phyloP scores from a whole-genome alignment of 2,329 filamentous ascomycete genomes.

The Xylaria sp. region DNA sequence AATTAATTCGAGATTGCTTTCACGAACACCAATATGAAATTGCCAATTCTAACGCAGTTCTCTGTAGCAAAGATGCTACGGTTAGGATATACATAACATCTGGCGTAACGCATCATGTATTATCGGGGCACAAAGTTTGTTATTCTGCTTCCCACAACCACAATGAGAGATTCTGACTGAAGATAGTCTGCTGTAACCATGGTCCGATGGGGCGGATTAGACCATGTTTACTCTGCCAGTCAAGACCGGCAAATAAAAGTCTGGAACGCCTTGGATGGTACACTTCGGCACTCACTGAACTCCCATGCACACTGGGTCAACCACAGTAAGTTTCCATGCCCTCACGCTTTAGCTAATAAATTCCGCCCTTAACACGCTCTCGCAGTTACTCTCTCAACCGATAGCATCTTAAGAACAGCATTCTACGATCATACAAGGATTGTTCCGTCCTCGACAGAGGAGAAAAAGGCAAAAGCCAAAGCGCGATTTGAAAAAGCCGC shows the following conservation, averaged over 20 bases:
- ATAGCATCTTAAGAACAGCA: slow-evolving; percentile 85
- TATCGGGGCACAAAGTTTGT: slow-evolving; percentile 78
- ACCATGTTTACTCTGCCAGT: slow-evolving; percentile 87
- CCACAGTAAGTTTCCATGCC: slow-evolving; percentile 58
- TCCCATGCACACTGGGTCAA: slow-evolving; percentile 96
- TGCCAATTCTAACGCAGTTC: slow-evolving; percentile 1
- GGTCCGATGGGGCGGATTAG: slow-evolving; percentile 93
- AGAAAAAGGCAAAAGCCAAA: slow-evolving; percentile 78
- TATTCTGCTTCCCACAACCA: not conserved
- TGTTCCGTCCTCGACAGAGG: slow-evolving; percentile 74
- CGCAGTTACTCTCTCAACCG: slow-evolving; percentile 82
- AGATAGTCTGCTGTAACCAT: slow-evolving; percentile 84
- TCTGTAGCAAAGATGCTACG: slow-evolving; percentile 84
- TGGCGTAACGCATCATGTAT: slow-evolving; percentile 79
- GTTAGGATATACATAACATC: slow-evolving; percentile 87
- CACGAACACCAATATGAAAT: not conserved
- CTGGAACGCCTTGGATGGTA: slow-evolving; percentile 85
- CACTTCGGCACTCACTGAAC: slow-evolving; percentile 79
- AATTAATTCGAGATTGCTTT: not conserved
- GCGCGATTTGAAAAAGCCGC: slow-evolving; percentile 88
- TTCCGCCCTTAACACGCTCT: slow-evolving; percentile 2
- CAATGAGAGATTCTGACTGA: slow-evolving; percentile 15
- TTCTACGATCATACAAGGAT: slow-evolving; percentile 84
- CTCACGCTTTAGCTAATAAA: not conserved
- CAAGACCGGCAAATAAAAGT: slow-evolving; percentile 77